Evolutionary conservation across 2,329 filamentous ascomycete species (phyloP).

Genomic region (Claviceps quebecensis): DNA sequence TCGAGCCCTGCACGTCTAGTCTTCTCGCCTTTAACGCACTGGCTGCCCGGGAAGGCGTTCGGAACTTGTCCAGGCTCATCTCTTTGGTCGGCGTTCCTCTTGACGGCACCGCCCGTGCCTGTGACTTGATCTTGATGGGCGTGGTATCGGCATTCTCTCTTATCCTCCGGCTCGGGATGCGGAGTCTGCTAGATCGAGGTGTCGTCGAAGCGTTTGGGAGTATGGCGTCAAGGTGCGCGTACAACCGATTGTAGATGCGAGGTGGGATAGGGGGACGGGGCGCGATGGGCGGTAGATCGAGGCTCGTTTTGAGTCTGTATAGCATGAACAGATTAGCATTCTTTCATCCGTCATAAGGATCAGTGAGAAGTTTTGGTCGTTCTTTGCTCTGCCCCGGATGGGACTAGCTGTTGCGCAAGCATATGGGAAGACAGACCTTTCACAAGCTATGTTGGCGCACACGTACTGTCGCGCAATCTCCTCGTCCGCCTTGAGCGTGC

Average conservation of each 20-base stretch:
- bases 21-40: conserved; percentile 28
- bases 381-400: too few species aligned
- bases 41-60: conserved; percentile 20
- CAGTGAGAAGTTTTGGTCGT: too few species aligned
- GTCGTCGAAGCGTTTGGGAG: conserved; percentile 34
- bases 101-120: conserved; percentile 22
- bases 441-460: conserved; percentile 81
- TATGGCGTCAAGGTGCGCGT: conserved; percentile 62
- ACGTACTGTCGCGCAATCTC: conserved; percentile 76
- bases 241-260: conserved; percentile 71
- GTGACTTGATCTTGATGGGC: conserved; percentile 13
- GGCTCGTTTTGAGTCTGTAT: conserved; percentile 53
- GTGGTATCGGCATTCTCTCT: conserved; percentile 13
- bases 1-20: conserved; percentile 10
- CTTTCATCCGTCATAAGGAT: not conserved
- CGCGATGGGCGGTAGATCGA: conserved; percentile 66
- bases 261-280: conserved; percentile 66
- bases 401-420: not conserved
- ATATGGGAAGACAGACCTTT: conserved; percentile 38
- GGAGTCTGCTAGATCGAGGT: conserved; percentile 16
- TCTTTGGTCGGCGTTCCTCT: conserved; percentile 34
- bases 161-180: conserved; percentile 22
- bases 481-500: conserved; percentile 68
- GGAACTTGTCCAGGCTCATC: conserved; percentile 27
- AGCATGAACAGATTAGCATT: not conserved